Percentiles rank a stretch among this genome's conserved stretches.
Conservation (phyloP, 805 yeast species). For the Ogataea thermomethanolica region DNA sequence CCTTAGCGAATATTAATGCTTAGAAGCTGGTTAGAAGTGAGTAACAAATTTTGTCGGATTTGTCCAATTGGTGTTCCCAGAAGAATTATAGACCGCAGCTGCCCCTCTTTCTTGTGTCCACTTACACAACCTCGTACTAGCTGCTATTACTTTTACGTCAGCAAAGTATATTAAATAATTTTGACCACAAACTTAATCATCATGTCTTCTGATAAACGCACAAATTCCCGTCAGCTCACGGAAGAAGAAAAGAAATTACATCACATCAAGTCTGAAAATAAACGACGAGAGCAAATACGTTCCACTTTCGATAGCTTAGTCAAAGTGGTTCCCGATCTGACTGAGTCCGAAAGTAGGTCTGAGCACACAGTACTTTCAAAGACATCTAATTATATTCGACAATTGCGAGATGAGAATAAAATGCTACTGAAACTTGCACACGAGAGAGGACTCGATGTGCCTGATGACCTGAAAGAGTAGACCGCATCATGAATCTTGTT, state of each 20-base stretch:
- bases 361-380: slow-evolving; percentile 74
- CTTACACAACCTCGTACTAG: no score
- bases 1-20: no score
- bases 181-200: neutral
- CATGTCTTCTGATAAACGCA: slow-evolving; percentile 8
- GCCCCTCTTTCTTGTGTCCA: no score
- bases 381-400: slow-evolving; percentile 45
- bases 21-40: no score
- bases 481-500: slow-evolving; percentile 2
- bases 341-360: slow-evolving; percentile 69
- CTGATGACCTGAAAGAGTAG: slow-evolving; percentile 31
- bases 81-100: no score
- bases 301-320: slow-evolving; percentile 77
- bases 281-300: slow-evolving; percentile 80
- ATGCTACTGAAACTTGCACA: slow-evolving; percentile 41
- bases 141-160: no score
- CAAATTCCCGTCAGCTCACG: slow-evolving; percentile 20
- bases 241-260: slow-evolving; percentile 35
- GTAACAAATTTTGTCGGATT: no score
- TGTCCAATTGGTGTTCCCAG: no score
- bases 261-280: slow-evolving; percentile 61
- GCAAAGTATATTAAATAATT: neutral
- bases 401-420: slow-evolving; percentile 48
- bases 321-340: slow-evolving; percentile 67
- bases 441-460: slow-evolving; percentile 36